Evolutionary conservation across 2,329 filamentous ascomycete species (phyloP), one percentile per base, ranked within the genome.

Genomic region (Aspergillus udagawae): DNA sequence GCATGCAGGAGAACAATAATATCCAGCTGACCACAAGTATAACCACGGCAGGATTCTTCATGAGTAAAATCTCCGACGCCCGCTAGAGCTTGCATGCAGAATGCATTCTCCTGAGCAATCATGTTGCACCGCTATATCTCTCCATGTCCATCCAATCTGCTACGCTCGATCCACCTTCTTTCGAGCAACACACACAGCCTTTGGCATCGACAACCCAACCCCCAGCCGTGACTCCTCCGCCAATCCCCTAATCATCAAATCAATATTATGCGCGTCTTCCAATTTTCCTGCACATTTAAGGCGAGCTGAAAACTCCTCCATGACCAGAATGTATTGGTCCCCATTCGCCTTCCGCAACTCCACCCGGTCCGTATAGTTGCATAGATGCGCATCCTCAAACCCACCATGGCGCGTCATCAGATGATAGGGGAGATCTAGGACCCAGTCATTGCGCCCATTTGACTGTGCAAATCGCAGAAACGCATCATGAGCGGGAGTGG

Each of bases 281-380:
- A 21, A 10, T 9, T 50, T 42, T n/a, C 53, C 47, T 4, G 14
- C 21, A 7, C 14, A 6, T 17, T 41, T 28, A 3, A 54, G 23
- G 8, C 29, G 29, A 8, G 47, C 25, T 27, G 47, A 32, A 44
- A 50, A 50, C 21, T 50, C 53, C 53, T 38, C 53, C 29, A 50
- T 41, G n/a, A 49, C 28, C 12, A 54, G 21, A 9, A 54, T 49
- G 17, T 54, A 49, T 32, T 50, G 52, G 29, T 54, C 52, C 4
- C 52, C 52, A 42, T 49, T 49, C 10, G 52, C 52, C 32, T 49
- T 41, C 2, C 29, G 21, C n/a, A 54, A 12, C 9, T 54, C 52
- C 3, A 14, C 17, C 3, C 29, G 28, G 23, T 54, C 52, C 6
- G 8, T 17, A 25, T 49, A 54, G 21, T 27, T 12, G 14, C 6